phyloP scores from a whole-genome alignment of 345 rosid genomes.

The Lagerstroemia speciosa region DNA sequence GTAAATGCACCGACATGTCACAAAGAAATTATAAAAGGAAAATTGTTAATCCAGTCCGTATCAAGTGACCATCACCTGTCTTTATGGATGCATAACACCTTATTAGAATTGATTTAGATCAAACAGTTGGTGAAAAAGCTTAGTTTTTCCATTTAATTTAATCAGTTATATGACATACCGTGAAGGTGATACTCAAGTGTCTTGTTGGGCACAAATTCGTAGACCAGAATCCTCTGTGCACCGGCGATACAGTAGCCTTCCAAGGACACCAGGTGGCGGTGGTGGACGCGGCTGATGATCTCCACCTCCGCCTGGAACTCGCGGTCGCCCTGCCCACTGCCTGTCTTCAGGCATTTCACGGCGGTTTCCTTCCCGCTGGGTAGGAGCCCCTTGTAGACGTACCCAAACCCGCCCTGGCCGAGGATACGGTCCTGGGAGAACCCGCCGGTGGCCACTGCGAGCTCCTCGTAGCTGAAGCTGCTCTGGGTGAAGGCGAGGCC shows the following conservation, averaged over 20 bases:
- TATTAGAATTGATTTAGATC: too few relatives aligned
- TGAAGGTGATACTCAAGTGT: slow-evolving; percentile 1
- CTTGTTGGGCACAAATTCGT: slow-evolving; percentile 1
- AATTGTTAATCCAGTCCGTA: too few relatives aligned
- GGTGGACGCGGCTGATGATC: slow-evolving; percentile 6
- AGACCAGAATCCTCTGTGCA: background rate
- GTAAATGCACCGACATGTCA: too few relatives aligned
- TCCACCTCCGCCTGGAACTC: slow-evolving; percentile 5
- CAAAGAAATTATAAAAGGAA: too few relatives aligned
- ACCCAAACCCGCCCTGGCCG: slow-evolving; percentile 4
- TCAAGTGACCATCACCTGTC: too few relatives aligned
- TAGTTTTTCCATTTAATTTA: background rate
- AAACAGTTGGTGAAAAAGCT: too few relatives aligned
- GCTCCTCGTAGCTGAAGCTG: slow-evolving; percentile 3
- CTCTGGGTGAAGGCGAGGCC: background rate
- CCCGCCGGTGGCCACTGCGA: background rate
- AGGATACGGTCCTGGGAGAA: background rate
- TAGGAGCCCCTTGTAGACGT: background rate
- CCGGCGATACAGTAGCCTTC: slow-evolving; percentile 3
- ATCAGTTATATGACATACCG: background rate
- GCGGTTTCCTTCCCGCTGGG: slow-evolving; percentile 1
- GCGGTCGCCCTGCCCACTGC: slow-evolving; percentile 2
- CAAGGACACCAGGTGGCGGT: background rate
- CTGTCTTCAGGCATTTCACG: background rate
- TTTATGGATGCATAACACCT: too few relatives aligned